phyloP scores from a whole-genome alignment of 2,329 filamentous ascomycete genomes.

The Metarhizium rileyi region DNA sequence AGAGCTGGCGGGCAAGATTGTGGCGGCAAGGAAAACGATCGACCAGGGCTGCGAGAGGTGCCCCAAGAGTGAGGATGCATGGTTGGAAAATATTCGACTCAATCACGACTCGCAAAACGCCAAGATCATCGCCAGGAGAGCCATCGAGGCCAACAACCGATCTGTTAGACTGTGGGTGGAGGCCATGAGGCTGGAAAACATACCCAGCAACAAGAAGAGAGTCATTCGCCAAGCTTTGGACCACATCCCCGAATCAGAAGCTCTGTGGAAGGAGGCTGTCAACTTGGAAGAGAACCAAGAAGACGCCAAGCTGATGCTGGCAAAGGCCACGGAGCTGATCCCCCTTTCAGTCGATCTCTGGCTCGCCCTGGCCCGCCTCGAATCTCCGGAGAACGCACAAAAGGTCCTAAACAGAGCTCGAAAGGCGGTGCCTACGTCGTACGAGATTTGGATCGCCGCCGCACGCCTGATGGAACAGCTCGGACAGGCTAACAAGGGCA shows the following conservation, averaged over 20 bases:
- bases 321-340: conserved; percentile 92
- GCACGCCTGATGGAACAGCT: conserved; percentile 82
- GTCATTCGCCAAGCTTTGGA: conserved; percentile 87
- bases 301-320: conserved; percentile 79
- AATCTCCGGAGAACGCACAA: conserved; percentile 84
- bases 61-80: conserved; percentile 88
- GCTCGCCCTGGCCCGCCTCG: conserved; percentile 84
- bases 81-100: conserved; percentile 90
- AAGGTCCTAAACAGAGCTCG: conserved; percentile 92
- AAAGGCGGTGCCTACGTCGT: conserved; percentile 83
- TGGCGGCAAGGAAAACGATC: conserved; percentile 81
- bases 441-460: conserved; percentile 95
- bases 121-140: conserved; percentile 88
- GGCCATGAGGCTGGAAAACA: conserved; percentile 84
- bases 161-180: conserved; percentile 91
- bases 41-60: conserved; percentile 82
- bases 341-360: conserved; percentile 89
- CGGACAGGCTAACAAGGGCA: conserved; percentile 68
- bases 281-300: conserved; percentile 86
- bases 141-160: conserved; percentile 82
- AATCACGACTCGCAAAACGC: conserved; percentile 81
- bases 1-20: conserved; percentile 84
- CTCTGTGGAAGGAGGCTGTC: conserved; percentile 96
- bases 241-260: conserved; percentile 86
- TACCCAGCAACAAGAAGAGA: conserved; percentile 77